Conservation (phyloP, 208 protist genomes). For the Lotmaria passim region DNA sequence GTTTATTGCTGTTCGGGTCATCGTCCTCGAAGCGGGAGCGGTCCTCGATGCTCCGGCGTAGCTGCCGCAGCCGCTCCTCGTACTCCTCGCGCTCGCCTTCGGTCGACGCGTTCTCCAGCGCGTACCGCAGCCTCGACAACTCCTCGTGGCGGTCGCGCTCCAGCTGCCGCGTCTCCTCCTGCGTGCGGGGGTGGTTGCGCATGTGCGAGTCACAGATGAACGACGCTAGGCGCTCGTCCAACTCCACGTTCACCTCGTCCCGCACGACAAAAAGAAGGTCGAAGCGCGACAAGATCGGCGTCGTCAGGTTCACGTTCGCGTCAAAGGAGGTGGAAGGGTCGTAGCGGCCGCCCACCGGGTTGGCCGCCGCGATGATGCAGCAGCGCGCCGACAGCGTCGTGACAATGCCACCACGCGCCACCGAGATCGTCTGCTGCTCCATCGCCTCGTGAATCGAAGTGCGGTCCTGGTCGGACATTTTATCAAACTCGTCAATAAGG, state of each 20-base stretch:
- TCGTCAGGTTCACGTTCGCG: conserved; percentile 98
- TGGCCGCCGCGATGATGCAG: conserved; percentile 99
- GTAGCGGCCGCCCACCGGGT: conserved; percentile 98
- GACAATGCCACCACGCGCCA: conserved; percentile 99
- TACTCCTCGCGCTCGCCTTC: conserved; percentile 64
- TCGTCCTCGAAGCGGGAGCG: conserved; percentile 71
- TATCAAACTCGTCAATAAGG: conserved; percentile 99
- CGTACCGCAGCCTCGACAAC: conserved; percentile 64
- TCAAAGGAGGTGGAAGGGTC: conserved; percentile 95
- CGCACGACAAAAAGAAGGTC: conserved; percentile 94
- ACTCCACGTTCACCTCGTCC: conserved; percentile 96
- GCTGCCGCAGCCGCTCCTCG: conserved; percentile 56
- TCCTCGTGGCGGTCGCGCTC: conserved; percentile 66
- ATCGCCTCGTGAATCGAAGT: conserved; percentile 99
- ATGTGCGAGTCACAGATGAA: conserved; percentile 98
- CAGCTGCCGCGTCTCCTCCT: conserved; percentile 56
- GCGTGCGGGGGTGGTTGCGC: conserved; percentile 86
- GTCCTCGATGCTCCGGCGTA: conserved; percentile 54
- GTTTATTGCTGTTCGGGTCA: conserved; percentile 83
- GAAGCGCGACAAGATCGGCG: conserved; percentile 99
- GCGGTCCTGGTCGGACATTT: conserved; percentile 99
- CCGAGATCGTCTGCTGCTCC: conserved; percentile 99
- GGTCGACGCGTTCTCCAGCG: conserved; percentile 70
- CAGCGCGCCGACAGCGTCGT: conserved; percentile 97
- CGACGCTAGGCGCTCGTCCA: conserved; percentile 94